Evolutionary conservation across 2,329 filamentous ascomycete species (phyloP).

Genomic region (Myriosclerotinia curreyana): DNA sequence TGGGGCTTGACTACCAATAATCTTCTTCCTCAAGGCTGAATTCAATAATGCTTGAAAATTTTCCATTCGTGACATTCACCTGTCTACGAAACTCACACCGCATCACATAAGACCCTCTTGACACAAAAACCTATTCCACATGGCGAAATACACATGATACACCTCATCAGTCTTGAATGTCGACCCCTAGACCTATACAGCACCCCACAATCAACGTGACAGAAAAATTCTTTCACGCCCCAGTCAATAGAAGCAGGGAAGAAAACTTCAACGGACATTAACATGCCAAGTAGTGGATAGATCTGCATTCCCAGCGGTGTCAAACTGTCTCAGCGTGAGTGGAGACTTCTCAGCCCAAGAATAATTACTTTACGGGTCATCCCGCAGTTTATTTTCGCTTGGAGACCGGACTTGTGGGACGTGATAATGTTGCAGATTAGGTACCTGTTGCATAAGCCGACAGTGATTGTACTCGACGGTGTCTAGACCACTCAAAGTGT

Average conservation of each 20-base stretch:
- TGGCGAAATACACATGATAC: background rate
- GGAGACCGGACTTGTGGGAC: constrained; percentile 5
- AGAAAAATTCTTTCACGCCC: background rate
- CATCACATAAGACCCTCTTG: background rate
- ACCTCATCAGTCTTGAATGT: background rate
- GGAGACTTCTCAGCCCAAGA: constrained; percentile 3
- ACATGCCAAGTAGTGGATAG: constrained; percentile 1
- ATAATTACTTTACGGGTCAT: background rate
- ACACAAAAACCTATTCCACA: background rate
- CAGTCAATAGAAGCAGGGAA: constrained; percentile 1
- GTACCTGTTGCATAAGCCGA: background rate
- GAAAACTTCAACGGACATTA: constrained; percentile 14
- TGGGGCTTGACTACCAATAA: no score
- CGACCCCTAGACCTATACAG: background rate
- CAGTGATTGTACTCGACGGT: background rate
- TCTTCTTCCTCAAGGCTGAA: no score
- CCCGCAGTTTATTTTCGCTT: background rate
- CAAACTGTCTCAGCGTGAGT: background rate
- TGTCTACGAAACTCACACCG: background rate
- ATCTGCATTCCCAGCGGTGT: background rate
- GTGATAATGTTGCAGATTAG: background rate
- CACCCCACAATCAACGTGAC: background rate
- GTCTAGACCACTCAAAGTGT: background rate
- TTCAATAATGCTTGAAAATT: no score
- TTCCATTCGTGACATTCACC: no score